Evolutionary conservation across 2,329 filamentous ascomycete genomes (phyloP), one percentile per base, ranked within the genome.

Genomic region (Aureobasidium sp.): DNA sequence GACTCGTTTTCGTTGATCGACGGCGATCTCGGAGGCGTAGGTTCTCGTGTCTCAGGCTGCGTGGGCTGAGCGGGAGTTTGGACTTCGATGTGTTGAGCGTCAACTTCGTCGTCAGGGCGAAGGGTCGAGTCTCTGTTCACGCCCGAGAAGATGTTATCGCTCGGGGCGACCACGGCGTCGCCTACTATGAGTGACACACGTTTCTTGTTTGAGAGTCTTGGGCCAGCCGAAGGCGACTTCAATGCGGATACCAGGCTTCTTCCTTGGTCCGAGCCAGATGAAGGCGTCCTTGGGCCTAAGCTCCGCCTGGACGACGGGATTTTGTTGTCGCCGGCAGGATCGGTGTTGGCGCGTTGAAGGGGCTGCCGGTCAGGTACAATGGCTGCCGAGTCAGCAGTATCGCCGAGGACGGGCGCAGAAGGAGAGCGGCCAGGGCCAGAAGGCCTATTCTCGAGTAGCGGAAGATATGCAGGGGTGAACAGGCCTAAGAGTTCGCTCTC

Each of bases 391-490:
- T 34, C n/a, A 55, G 42, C 25, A 25, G 37, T 15, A 41, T 57
- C 61, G 37, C 52, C 37, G 20, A 52, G 48, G 12, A 61, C 61
- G 15, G 70, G 70, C 12, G 68, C 70, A 22, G 72, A 72, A 12
- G 66, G 66, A 45, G 67, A 62, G 27, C 70, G 65, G 29, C 67
- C 67, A 5, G 63, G 36, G 25, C 52, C 62, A 20, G 53, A 42
- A 5, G 65, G 62, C 39, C 68, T 65, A 52, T 63, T 58, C n/a
- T 71, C 70, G 36, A 75, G 58, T 20, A 71, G 68, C 12, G 72
- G 69, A n/a, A 75, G 64, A 61, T 67, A 75, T 11, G 67, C 65
- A 25, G 72, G 72, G 45, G 72, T 75, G 66, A 74, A 75, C 37
- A 75, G 64, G 27, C 73, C 72, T 29, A 72, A 59, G 31, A 75